Evolutionary conservation across 116 monocot genomes (phyloP).

Genomic region (Phalaenopsis hybrid): DNA sequence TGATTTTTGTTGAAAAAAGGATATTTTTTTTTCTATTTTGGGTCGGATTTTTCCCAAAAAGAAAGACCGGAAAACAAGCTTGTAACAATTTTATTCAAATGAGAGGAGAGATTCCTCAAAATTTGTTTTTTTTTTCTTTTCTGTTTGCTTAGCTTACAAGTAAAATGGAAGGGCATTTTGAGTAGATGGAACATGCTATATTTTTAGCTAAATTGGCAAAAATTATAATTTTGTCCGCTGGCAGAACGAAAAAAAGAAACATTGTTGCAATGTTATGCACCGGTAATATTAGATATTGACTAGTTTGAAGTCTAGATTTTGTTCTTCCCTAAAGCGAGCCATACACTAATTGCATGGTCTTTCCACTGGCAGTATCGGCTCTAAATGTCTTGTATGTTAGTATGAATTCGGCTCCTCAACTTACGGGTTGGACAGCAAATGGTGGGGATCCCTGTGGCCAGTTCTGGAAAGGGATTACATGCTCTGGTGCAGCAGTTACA

Average conservation of each 20-base stretch:
- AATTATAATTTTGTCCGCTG: background rate
- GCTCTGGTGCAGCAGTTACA: constrained; percentile 66
- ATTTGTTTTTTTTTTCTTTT: background rate
- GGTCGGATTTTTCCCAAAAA: background rate
- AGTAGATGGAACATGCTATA: background rate
- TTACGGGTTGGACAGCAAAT: constrained; percentile 65
- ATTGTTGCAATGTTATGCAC: no score
- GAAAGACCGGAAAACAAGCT: background rate
- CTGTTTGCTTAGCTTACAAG: background rate
- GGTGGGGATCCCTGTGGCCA: constrained; percentile 86
- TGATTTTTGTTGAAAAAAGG: background rate
- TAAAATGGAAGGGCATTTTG: background rate
- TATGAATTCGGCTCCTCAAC: constrained; percentile 41
- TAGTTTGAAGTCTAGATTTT: background rate
- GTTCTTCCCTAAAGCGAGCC: background rate
- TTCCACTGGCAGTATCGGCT: constrained; percentile 51
- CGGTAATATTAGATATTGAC: background rate
- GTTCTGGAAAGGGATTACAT: constrained; percentile 75
- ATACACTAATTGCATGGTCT: background rate
- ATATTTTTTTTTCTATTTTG: background rate
- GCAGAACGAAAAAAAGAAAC: no score
- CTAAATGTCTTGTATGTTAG: constrained; percentile 56
- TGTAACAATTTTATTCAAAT: background rate
- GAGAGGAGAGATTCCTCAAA: background rate
- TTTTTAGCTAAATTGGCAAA: background rate